Evolutionary conservation across 306 rosid genomes (phyloP).

Genomic region (Elaeagnus macrophylla): DNA sequence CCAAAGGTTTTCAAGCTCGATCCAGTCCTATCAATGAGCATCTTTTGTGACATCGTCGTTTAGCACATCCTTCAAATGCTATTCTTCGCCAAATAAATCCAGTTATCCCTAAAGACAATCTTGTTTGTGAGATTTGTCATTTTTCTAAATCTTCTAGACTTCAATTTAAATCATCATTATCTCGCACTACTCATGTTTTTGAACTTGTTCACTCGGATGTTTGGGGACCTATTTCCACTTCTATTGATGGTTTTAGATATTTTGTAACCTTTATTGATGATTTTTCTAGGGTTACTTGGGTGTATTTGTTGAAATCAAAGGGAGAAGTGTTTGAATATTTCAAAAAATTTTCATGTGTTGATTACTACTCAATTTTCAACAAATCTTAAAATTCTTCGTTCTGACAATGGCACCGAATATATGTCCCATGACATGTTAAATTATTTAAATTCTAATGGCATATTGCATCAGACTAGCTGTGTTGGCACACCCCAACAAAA

Average conservation of each 20-base stretch:
- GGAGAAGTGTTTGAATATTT: too few relatives aligned
- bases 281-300: neutral
- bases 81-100: neutral
- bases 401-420: neutral
- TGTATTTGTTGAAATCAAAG: neutral
- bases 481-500: neutral
- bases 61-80: neutral
- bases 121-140: constrained; percentile 10
- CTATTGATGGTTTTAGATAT: neutral
- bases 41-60: neutral
- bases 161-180: neutral
- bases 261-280: constrained; percentile 5
- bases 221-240: constrained; percentile 5
- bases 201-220: constrained; percentile 9
- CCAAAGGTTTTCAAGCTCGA: too few relatives aligned
- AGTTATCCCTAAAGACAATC: neutral
- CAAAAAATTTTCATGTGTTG: neutral
- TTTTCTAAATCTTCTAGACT: constrained; percentile 1
- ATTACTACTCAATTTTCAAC: neutral
- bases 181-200: neutral
- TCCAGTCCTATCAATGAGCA: too few relatives aligned
- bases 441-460: neutral
- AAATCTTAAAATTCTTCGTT: neutral
- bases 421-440: neutral
- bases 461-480: constrained; percentile 3